Percentiles rank a stretch among this genome's conserved stretches.
Conservation (phyloP, 306 rosid genomes). For the Gleditsia sinensis region DNA sequence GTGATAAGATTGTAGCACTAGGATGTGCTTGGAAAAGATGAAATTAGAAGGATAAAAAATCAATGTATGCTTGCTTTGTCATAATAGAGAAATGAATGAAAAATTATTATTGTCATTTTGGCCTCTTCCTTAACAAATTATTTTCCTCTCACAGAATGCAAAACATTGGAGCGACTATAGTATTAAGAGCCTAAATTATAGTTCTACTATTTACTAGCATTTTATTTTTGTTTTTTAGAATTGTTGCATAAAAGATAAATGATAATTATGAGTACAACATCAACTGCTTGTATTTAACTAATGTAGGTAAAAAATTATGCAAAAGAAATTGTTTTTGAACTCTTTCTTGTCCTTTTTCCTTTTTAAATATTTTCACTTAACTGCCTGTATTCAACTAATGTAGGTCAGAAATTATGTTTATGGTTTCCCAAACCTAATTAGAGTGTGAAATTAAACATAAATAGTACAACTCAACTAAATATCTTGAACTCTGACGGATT, state of each 20-base stretch:
- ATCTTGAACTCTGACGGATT: background rate
- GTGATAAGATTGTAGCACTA: background rate
- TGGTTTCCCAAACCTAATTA: background rate
- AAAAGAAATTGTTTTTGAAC: background rate
- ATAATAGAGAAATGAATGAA: background rate
- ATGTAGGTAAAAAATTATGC: too few relatives aligned
- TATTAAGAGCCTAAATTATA: background rate
- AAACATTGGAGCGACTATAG: background rate
- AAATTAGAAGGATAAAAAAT: background rate
- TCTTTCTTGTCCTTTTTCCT: background rate
- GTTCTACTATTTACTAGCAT: background rate
- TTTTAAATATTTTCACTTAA: background rate
- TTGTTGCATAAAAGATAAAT: background rate
- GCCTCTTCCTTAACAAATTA: background rate
- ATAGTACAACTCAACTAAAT: background rate
- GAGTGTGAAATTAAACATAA: background rate
- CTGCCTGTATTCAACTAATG: background rate
- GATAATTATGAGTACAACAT: background rate
- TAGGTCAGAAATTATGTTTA: background rate
- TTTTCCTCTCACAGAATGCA: too few relatives aligned
- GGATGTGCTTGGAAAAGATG: background rate
- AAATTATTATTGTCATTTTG: background rate
- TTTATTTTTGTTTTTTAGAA: too few relatives aligned
- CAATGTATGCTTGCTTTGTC: background rate
- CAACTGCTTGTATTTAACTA: background rate